These are phyloP conservation scores for Pholiota molesta DNA, from an alignment of 768 basidiomycete species.

Conservation along the genomic window DNA sequence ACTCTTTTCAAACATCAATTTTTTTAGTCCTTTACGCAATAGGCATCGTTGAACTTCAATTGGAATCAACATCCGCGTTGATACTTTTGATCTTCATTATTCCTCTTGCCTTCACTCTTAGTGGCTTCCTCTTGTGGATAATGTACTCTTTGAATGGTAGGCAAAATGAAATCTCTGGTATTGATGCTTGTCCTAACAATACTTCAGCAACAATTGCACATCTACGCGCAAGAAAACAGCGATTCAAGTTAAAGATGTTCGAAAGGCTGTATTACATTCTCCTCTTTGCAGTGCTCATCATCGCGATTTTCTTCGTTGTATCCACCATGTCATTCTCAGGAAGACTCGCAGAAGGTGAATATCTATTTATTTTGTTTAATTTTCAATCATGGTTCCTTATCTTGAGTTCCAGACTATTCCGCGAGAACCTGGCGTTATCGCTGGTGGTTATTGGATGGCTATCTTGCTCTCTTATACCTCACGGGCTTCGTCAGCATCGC, in stretches of 20 bases:
- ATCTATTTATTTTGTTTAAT: conserved; percentile 12
- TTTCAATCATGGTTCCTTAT: conserved; percentile 1
- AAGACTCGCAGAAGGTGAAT: conserved; percentile 82
- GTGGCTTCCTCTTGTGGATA: conserved; percentile 95
- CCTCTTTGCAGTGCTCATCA: conserved; percentile 76
- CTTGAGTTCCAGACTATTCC: conserved; percentile 69
- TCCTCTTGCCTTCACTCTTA: conserved; percentile 94
- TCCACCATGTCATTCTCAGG: conserved; percentile 92
- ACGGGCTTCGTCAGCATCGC: conserved; percentile 78
- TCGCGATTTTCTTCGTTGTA: conserved; percentile 89
- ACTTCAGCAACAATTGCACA: conserved; percentile 82
- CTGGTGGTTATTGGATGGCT: conserved; percentile 98
- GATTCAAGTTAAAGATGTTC: conserved; percentile 90
- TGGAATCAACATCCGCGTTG: conserved; percentile 89
- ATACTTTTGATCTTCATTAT: conserved; percentile 88
- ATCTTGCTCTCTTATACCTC: conserved; percentile 88
- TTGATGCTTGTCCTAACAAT: neutral
- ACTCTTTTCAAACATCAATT: conserved; percentile 2
- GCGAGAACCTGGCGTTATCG: conserved; percentile 87
- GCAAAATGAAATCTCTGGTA: conserved; percentile 21
- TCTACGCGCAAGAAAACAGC: conserved; percentile 83
- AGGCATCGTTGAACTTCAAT: conserved; percentile 90
- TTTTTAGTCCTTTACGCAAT: conserved; percentile 83
- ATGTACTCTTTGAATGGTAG: conserved; percentile 86
- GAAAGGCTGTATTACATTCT: conserved; percentile 84